Percentiles rank a stretch among this genome's conserved stretches.
Conservation (phyloP, 2,329 filamentous ascomycete genomes). For the Ceratocystis papillata region DNA sequence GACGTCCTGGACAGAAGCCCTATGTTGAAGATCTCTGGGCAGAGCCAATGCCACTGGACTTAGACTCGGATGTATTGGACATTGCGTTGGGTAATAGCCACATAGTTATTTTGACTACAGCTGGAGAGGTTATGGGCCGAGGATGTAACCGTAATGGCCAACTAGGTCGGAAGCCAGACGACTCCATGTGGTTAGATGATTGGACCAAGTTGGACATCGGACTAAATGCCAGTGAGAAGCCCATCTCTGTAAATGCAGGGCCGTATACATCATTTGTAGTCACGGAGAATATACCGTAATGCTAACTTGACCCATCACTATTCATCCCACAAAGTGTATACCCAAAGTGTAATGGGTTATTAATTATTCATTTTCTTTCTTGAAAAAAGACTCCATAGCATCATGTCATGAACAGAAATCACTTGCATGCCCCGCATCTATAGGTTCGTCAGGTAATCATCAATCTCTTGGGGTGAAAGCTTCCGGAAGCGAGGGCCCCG, state of each 20-base stretch:
- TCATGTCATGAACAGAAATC: slow-evolving; percentile 24
- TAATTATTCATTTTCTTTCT: slow-evolving; percentile 23
- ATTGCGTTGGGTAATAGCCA: slow-evolving; percentile 49
- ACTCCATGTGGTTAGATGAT: slow-evolving; percentile 24
- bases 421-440: slow-evolving; percentile 37
- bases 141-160: slow-evolving; percentile 51
- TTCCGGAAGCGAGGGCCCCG: slow-evolving; percentile 83
- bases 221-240: slow-evolving; percentile 27
- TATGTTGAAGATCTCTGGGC: slow-evolving; percentile 21
- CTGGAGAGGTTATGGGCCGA: slow-evolving; percentile 42
- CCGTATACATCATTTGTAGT: slow-evolving; percentile 42
- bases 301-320: background rate
- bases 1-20: slow-evolving; percentile 24
- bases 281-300: slow-evolving; percentile 4
- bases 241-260: slow-evolving; percentile 39
- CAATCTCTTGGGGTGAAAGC: slow-evolving; percentile 93
- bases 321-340: background rate
- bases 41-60: slow-evolving; percentile 37
- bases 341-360: slow-evolving; percentile 14
- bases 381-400: slow-evolving; percentile 23
- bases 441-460: slow-evolving; percentile 98
- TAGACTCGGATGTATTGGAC: slow-evolving; percentile 43
- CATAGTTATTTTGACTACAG: slow-evolving; percentile 43
- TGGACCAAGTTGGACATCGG: slow-evolving; percentile 35
- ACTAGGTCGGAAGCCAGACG: slow-evolving; percentile 35